Base-by-base conservation (phyloP, 768 basidiomycete genomes). In the Leccinum obscurum region DNA sequence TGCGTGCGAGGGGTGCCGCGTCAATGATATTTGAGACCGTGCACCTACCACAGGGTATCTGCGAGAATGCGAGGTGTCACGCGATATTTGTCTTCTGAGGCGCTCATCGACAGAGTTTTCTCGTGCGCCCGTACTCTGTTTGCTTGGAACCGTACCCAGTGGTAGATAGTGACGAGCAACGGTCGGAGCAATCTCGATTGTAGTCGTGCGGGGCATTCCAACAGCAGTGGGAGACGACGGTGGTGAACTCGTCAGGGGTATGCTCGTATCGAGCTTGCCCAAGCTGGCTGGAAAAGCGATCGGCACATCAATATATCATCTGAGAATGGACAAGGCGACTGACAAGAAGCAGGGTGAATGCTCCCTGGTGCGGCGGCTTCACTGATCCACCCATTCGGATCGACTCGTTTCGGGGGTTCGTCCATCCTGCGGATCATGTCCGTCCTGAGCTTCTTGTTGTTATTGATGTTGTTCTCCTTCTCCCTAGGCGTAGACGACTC, bases 341-440 rank as follows among this genome's bases (percentile, higher is more conserved):
- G 52, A 72, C 68, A 10, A 34, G 59, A 13, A 11, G 55, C 28
- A 1, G 22, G 52, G 11, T 24, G 55, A 39, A 17, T 41, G 10
- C 41, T 48, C 54, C 56, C 59, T 3, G 58, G 67, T 20, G 61
- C 54, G 5, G 73, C 74, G 22, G 77, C 80, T 61, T 85, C 82
- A 56, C 80, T 84, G 24, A 91, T 80, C 82, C 80, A 84, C 6
- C 91, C 90, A 64, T 84, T 92, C 4, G 91, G 91, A 67, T 92
- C 82, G 24, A 93, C 78, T 2, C 82, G 83, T 68, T 84, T 85
- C 6, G 88, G 89, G 1, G 84, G 81, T 52, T 81, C 82, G 59
- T 90, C 84, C 78, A 89, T 81, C 54, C 91, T 79, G 34, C 85
- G 82, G 58, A 94, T 92, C 90, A 93, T 92, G 57, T 91, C 85